Evolutionary conservation across 2,329 filamentous ascomycete genomes (phyloP).

Genomic region (Botrytis elliptica): DNA sequence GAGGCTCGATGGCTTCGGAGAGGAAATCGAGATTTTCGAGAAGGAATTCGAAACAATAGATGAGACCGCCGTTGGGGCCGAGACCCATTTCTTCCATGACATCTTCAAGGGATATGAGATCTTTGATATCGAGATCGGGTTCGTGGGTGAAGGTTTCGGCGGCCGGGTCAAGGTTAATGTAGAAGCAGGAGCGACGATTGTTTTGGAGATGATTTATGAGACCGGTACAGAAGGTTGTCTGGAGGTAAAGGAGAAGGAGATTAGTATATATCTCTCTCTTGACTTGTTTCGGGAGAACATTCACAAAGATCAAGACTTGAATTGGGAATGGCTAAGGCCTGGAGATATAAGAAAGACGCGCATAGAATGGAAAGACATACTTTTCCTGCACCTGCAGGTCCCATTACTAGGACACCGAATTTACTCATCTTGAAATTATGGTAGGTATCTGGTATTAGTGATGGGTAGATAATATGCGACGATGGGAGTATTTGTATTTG

Average conservation of each 20-base stretch:
- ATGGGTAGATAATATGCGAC: not conserved
- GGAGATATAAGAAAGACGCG: slow-evolving; percentile 31
- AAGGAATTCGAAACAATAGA: slow-evolving; percentile 96
- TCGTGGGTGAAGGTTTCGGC: slow-evolving; percentile 89
- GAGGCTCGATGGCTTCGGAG: slow-evolving; percentile 75
- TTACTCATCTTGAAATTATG: slow-evolving; percentile 68
- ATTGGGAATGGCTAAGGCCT: not conserved
- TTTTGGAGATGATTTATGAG: slow-evolving; percentile 91
- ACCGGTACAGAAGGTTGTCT: slow-evolving; percentile 92
- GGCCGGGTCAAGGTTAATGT: slow-evolving; percentile 96
- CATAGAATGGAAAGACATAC: slow-evolving; percentile 42
- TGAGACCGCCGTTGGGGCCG: slow-evolving; percentile 87
- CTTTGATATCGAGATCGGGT: slow-evolving; percentile 92
- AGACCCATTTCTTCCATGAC: slow-evolving; percentile 94
- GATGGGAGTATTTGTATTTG: not conserved
- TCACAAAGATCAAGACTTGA: not conserved
- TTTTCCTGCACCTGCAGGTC: slow-evolving; percentile 93
- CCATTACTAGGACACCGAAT: slow-evolving; percentile 93
- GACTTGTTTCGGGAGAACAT: not conserved
- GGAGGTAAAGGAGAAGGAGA: slow-evolving; percentile 1
- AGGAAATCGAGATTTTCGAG: slow-evolving; percentile 93
- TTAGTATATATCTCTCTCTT: not conserved
- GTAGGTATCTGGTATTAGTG: not conserved
- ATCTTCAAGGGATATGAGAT: slow-evolving; percentile 89
- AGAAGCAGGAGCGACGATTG: slow-evolving; percentile 91